Evolutionary conservation across 2,329 filamentous ascomycete genomes (phyloP).

Genomic region (Stemphylium beticola): DNA sequence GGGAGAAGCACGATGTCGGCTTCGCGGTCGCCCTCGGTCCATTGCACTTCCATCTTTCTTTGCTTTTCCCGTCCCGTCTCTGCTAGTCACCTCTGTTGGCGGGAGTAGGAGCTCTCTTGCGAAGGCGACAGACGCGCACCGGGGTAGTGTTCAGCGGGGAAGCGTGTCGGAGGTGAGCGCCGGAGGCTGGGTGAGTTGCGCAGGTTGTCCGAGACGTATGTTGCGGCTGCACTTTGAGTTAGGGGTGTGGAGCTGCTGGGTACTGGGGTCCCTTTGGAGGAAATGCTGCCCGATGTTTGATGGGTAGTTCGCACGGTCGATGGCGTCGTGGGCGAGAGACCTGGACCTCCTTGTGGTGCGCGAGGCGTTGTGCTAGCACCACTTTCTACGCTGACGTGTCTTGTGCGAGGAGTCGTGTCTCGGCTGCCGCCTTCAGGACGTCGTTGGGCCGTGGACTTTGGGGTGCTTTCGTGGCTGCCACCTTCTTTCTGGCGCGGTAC

Average conservation of each 20-base stretch:
- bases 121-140: conserved; percentile 32
- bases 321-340: conserved; percentile 42
- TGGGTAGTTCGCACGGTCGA: conserved; percentile 41
- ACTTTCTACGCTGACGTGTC: conserved; percentile 39
- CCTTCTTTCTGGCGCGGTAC: conserved; percentile 27
- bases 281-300: conserved; percentile 36
- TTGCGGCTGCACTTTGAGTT: conserved; percentile 39
- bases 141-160: conserved; percentile 24
- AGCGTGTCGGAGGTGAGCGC: conserved; percentile 39
- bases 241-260: conserved; percentile 34
- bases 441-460: conserved; percentile 33
- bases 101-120: conserved; percentile 33
- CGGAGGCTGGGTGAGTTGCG: conserved; percentile 38
- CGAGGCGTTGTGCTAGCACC: conserved; percentile 42
- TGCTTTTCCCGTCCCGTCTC: conserved; percentile 40
- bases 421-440: conserved; percentile 35
- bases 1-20: conserved; percentile 43
- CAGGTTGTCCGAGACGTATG: conserved; percentile 33
- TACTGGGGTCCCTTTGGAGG: conserved; percentile 34
- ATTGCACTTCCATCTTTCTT: conserved; percentile 47
- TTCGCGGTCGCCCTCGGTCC: conserved; percentile 42
- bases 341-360: conserved; percentile 36
- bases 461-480: conserved; percentile 36
- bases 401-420: conserved; percentile 41
- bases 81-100: conserved; percentile 41